Base-by-base conservation (phyloP, 192 early-diverging fungal species). In the Coemansia reversa region DNA sequence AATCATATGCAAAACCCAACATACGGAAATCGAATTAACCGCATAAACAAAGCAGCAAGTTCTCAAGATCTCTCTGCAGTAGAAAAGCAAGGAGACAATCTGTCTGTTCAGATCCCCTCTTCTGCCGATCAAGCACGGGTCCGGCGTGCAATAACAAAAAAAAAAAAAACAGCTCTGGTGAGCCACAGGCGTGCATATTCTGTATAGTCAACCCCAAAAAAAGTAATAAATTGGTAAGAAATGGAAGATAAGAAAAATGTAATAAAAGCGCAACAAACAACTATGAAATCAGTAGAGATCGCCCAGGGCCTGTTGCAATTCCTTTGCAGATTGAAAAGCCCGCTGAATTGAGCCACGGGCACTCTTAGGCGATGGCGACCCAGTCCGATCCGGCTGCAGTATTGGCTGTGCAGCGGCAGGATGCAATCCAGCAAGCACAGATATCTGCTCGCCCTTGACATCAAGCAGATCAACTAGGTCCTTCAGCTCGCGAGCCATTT, bases 391-490 rank as follows among this genome's bases (percentile, higher is more conserved):
- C 35, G 35, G 35, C 35, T 39, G 35, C 8, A 11, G 35, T 9
- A 1, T 6, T 11, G 35, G 35, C 1, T 39, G 35, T 6, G 35
- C 35, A 5, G 57, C 57, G 19, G n/a, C 53, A 4, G 72, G 77
- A 20, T 80, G 77, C 62, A 80, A 56, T 2, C 42, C 62, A 8
- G 72, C 67, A 4, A 80, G 49, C 39, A 75, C 66, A 2, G 77
- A 62, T 27, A 81, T 81, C 67, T 81, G 79, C 74, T 81, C 79
- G 55, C 74, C 74, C 67, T 81, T 81, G 30, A 72, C 74, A 22
- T 81, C 74, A 23, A 81, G 42, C 48, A 81, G 51, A 32, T 81
- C 79, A 11, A 81, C 79, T 49, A 81, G 55, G 47, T 81, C 74
- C 58, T 76, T 81, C 22, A 81, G 63, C 60, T 81, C 79, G 6